Percentiles rank a stretch among this genome's conserved stretches.
Conservation (phyloP, 805 yeast genomes). For the Cyberlindnera samutprakarnensis region DNA sequence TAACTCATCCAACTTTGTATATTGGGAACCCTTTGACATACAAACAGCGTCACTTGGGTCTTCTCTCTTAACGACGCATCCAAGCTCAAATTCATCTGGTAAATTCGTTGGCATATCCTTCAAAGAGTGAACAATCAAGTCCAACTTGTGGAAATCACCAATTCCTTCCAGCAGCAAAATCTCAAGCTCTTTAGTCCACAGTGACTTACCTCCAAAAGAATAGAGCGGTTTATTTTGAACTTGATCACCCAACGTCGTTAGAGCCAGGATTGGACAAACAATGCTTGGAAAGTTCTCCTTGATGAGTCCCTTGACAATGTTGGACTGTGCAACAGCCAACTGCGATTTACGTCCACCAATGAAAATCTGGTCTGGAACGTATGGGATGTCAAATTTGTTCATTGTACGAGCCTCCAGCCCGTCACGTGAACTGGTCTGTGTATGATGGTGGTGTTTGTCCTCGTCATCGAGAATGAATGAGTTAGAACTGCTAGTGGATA, state of each 20-base stretch:
- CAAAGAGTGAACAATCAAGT: slow-evolving; percentile 86
- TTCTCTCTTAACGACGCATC: slow-evolving; percentile 78
- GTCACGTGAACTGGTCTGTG: too few relatives aligned
- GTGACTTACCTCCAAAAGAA: slow-evolving; percentile 90
- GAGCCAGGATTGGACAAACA: slow-evolving; percentile 69
- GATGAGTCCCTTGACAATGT: slow-evolving; percentile 58
- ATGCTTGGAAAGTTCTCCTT: slow-evolving; percentile 53
- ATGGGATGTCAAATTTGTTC: slow-evolving; percentile 13
- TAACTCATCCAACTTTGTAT: slow-evolving; percentile 59
- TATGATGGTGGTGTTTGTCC: slow-evolving; percentile 2
- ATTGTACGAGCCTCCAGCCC: too few relatives aligned
- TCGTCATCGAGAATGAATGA: slow-evolving; percentile 19
- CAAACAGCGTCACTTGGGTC: slow-evolving; percentile 92
- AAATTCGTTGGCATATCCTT: slow-evolving; percentile 89
- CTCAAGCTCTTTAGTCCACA: slow-evolving; percentile 96
- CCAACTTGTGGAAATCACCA: slow-evolving; percentile 62
- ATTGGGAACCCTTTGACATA: slow-evolving; percentile 59
- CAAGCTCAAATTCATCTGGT: slow-evolving; percentile 86
- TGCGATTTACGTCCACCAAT: slow-evolving; percentile 89
- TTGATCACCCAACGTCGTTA: slow-evolving; percentile 86
- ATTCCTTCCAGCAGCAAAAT: slow-evolving; percentile 56
- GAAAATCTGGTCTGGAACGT: slow-evolving; percentile 21
- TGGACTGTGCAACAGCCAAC: slow-evolving; percentile 82
- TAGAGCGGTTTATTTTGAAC: slow-evolving; percentile 80
- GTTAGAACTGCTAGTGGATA: slow-evolving; percentile 11